These are phyloP conservation scores for Trametes cingulata DNA, from an alignment of 768 basidiomycete genomes.

Conservation along the genomic window DNA sequence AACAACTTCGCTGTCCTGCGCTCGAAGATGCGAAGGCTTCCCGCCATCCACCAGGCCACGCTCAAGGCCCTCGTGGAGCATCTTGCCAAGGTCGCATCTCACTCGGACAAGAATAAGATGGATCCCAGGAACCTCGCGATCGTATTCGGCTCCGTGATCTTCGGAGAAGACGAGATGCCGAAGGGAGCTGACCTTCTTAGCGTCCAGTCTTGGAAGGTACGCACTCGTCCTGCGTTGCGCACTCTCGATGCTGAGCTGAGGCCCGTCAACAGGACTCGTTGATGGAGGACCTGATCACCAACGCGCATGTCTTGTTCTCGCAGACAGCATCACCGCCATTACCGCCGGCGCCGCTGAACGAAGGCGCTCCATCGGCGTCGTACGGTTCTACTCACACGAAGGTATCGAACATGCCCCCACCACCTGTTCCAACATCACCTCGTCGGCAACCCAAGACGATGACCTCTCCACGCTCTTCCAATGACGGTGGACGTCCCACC, in stretches of 20 bases:
- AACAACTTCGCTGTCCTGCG: conserved; percentile 77
- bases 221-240: background rate
- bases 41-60: conserved; percentile 82
- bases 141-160: conserved; percentile 84
- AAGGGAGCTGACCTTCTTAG: conserved; percentile 71
- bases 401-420: conserved; percentile 50
- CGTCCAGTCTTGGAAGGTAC: conserved; percentile 76
- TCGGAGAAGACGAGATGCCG: conserved; percentile 89
- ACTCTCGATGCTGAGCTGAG: background rate
- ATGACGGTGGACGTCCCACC: conserved; percentile 2
- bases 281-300: conserved; percentile 84
- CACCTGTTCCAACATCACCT: conserved; percentile 26
- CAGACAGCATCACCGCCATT: conserved; percentile 54
- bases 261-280: conserved; percentile 51
- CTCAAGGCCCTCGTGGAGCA: conserved; percentile 83
- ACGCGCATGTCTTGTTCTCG: conserved; percentile 69
- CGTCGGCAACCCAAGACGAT: conserved; percentile 13
- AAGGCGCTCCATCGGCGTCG: conserved; percentile 53
- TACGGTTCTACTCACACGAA: conserved; percentile 78
- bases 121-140: conserved; percentile 91
- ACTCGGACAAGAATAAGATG: conserved; percentile 85
- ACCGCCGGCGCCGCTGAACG: conserved; percentile 69
- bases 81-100: conserved; percentile 67
- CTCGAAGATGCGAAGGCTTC: conserved; percentile 83
- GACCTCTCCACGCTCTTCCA: conserved; percentile 12